Percentiles rank a stretch among this genome's conserved stretches.
phyloP scores from a whole-genome alignment of 305 asterid genomes.

The Coffea humblotiana region DNA sequence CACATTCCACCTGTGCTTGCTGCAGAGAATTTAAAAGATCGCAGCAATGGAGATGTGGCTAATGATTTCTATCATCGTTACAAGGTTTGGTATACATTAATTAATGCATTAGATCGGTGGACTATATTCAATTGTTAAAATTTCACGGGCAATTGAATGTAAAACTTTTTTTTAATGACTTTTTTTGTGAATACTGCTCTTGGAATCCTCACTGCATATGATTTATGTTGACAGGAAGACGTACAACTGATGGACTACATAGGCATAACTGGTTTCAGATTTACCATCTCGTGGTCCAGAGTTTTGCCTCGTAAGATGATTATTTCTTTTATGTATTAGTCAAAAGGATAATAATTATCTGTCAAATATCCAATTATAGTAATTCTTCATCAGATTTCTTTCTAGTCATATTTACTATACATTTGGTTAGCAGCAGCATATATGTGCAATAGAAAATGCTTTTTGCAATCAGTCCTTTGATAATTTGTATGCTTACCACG shows the following conservation, averaged over 20 bases:
- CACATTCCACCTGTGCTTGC: too few relatives aligned
- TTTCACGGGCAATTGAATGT: background rate
- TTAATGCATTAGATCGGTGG: too few relatives aligned
- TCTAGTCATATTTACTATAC: too few relatives aligned
- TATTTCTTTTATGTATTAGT: background rate
- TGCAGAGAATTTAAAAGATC: constrained; percentile 29
- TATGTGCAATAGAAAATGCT: background rate
- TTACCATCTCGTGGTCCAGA: constrained; percentile 35
- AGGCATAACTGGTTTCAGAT: constrained; percentile 29
- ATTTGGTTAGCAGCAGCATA: too few relatives aligned
- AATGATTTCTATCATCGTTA: constrained; percentile 36
- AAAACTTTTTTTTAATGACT: too few relatives aligned
- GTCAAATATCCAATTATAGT: too few relatives aligned
- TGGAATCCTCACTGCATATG: background rate
- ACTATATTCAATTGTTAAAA: background rate
- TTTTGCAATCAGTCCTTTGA: background rate
- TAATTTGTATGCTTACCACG: background rate
- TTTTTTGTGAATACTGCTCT: background rate
- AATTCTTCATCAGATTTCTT: too few relatives aligned
- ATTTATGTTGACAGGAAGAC: constrained; percentile 15
- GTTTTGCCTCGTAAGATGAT: constrained; percentile 29
- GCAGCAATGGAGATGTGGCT: constrained; percentile 36
- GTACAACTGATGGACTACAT: constrained; percentile 20
- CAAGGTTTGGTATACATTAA: constrained; percentile 17
- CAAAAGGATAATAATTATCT: too few relatives aligned